Conservation (phyloP, 495 filamentous ascomycete species). For the Aspergillus egyptiacus region DNA sequence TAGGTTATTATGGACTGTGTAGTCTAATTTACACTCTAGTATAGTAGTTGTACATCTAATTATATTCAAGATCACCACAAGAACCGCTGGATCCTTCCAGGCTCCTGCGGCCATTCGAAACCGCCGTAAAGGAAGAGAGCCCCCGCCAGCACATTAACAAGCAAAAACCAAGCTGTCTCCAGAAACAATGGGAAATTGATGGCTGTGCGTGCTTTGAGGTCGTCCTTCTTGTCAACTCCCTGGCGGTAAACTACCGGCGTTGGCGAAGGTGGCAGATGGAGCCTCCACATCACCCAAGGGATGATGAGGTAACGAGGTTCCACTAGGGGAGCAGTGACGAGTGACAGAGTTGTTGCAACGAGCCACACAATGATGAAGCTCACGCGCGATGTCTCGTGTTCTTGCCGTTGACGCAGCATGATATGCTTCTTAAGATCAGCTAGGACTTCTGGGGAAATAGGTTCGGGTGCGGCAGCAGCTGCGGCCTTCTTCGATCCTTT, state of each 20-base stretch:
- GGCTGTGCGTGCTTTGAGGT: constrained; percentile 24
- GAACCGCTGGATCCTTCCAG: constrained; percentile 77
- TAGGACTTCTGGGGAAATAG: constrained; percentile 27
- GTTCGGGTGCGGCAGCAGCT: constrained; percentile 14
- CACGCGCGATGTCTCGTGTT: constrained; percentile 32
- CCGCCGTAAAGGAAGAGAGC: constrained; percentile 74
- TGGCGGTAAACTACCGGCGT: constrained; percentile 27
- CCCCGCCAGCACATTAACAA: constrained; percentile 66
- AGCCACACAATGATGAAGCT: constrained; percentile 65
- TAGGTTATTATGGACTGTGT: too few species aligned
- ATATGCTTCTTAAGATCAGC: constrained; percentile 32
- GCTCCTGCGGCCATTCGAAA: constrained; percentile 78
- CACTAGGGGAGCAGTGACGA: constrained; percentile 84
- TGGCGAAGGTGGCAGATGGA: constrained; percentile 59
- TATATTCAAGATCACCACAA: constrained; percentile 75
- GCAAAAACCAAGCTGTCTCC: constrained; percentile 75
- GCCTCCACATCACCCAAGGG: constrained; percentile 89
- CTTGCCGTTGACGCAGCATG: constrained; percentile 29
- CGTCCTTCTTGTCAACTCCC: constrained; percentile 17
- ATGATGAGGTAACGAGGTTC: constrained; percentile 93
- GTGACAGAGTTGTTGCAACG: constrained; percentile 62
- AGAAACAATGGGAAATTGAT: constrained; percentile 47
- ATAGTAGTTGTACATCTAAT: constrained; percentile 6
- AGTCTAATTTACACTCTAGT: constrained; percentile 4
- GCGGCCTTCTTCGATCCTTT: constrained; percentile 21